Evolutionary conservation across 768 basidiomycete species (phyloP), one percentile per base, ranked within the genome.

Genomic region (Suillus discolor): DNA sequence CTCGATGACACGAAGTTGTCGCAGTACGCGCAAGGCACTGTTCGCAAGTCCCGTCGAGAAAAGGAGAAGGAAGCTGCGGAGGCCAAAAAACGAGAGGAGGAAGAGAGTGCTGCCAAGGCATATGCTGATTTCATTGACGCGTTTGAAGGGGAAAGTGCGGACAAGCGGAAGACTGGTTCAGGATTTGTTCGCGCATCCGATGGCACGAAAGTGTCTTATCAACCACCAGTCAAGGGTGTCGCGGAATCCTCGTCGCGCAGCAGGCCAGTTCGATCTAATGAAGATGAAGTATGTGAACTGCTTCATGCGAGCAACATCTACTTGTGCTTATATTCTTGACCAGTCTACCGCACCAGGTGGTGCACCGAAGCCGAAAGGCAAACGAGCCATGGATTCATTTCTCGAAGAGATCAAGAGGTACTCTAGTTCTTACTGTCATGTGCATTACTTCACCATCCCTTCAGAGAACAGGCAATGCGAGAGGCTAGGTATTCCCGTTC

Each of bases 371-470:
- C 89, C 93, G 0, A 97, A 94, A 75, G 97, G 97, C 3, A 97
- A 94, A 75, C 87, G 97, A 61, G 94, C 93, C 1, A 99, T 99
- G 94, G 96, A 98, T 77, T 79, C 90, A 2, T 99, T 99, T 75
- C 81, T 99, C 61, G 96, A 97, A 71, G 96, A 99, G 80, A 94
- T 99, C 66, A 99, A 99, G 80, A 87, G 87, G 97, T 92, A 57
- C 25, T 81, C 65, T 47, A 11, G 23, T 39, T 42, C 15, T 11
- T 61, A 23, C 61, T 68, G 13, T 9, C n/a, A 38, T 44, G 18
- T 31, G 20, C 4, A 8, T 9, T 16, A 6, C 20, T 60, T 42
- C 25, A 57, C 36, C 12, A 23, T 53, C 51, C 39, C 49, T n/a
- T 18, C 71, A 98, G 97, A 75, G 97, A 99, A 57, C 96, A 99